Evolutionary conservation across 2,329 filamentous ascomycete genomes (phyloP).

Genomic region (Claviceps pazoutovae): DNA sequence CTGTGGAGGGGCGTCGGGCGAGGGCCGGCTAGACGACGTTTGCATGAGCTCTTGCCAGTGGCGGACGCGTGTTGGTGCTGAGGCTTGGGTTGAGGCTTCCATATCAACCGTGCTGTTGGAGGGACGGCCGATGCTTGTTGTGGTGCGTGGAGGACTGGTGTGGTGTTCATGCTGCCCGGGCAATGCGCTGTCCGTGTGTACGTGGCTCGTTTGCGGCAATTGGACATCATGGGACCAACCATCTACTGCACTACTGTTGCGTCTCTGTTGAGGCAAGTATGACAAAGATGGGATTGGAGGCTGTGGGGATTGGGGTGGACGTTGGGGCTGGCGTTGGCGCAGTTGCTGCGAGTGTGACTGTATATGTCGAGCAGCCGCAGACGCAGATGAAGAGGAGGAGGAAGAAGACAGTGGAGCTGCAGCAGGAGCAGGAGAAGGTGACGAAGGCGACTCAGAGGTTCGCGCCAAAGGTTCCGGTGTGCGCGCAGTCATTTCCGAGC

Average conservation of each 20-base stretch:
- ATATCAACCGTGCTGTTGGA: constrained; percentile 12
- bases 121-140: constrained; percentile 9
- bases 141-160: constrained; percentile 6
- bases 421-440: not conserved
- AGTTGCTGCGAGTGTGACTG: not conserved
- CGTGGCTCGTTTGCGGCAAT: constrained; percentile 12
- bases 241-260: constrained; percentile 11
- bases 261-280: not conserved
- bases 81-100: constrained; percentile 17
- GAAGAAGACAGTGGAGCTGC: not conserved
- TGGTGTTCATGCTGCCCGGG: constrained; percentile 7
- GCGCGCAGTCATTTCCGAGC: constrained; percentile 36
- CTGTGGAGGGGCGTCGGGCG: not conserved
- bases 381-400: not conserved
- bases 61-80: constrained; percentile 11
- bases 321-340: constrained; percentile 7
- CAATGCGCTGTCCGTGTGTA: constrained; percentile 14
- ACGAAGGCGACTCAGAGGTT: constrained; percentile 23
- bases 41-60: constrained; percentile 12
- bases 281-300: not conserved
- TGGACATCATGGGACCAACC: constrained; percentile 22
- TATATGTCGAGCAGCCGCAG: not conserved
- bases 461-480: constrained; percentile 28
- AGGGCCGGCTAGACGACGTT: not conserved
- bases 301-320: not conserved